Percentiles rank a stretch among this genome's conserved stretches.
These are phyloP conservation scores for Yamadazyma atmosphaerica DNA, from an alignment of 1,139 yeast genomes.

Conservation along the genomic window DNA sequence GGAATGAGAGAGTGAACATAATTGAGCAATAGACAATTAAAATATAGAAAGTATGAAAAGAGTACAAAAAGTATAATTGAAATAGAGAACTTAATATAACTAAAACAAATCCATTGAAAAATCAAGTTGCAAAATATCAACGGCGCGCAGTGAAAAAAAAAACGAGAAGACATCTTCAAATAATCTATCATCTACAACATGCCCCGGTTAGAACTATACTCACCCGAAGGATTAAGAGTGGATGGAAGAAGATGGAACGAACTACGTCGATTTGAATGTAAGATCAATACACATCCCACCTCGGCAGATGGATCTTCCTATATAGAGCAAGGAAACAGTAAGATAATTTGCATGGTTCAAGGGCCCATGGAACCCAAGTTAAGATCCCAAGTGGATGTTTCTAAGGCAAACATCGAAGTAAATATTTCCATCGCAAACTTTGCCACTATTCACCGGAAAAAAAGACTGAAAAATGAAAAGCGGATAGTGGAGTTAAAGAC, in stretches of 20 bases:
- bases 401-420: conserved; percentile 60
- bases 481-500: conserved; percentile 76
- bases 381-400: conserved; percentile 46
- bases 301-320: conserved; percentile 92
- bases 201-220: conserved; percentile 78
- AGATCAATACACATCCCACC: conserved; percentile 82
- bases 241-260: conserved; percentile 98
- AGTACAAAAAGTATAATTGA: too few species aligned
- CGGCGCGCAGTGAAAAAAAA: too few species aligned
- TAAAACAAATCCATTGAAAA: too few species aligned
- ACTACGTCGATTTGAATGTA: conserved; percentile 75
- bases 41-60: background rate
- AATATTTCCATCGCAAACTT: conserved; percentile 76
- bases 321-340: conserved; percentile 90
- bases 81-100: too few species aligned
- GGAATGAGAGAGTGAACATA: background rate
- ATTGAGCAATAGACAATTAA: background rate
- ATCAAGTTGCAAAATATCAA: too few species aligned
- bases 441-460: conserved; percentile 75
- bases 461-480: conserved; percentile 60
- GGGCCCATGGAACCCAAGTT: conserved; percentile 87
- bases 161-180: too few species aligned
- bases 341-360: conserved; percentile 78
- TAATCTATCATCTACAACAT: too few species aligned
- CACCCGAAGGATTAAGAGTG: conserved; percentile 89